A percentile compares a stretch with the other conserved stretches of the same genome.
Conservation (phyloP, 1,139 yeast genomes). For the Taiozyma onychis region DNA sequence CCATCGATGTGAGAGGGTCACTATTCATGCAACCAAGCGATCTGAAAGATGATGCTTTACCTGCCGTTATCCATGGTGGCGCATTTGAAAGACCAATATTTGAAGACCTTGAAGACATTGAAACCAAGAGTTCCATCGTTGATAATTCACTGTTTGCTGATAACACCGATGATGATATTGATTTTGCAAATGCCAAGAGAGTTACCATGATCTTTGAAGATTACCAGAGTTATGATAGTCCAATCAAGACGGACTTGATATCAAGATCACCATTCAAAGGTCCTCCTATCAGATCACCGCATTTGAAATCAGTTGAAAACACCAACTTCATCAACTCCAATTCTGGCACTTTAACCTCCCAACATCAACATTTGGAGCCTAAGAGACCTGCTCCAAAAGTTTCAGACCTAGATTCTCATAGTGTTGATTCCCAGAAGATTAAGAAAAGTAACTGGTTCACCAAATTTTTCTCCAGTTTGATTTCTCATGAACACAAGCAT, state of each 20-base stretch:
- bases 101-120: constrained; percentile 7
- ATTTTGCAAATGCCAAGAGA: constrained; percentile 19
- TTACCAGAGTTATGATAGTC: constrained; percentile 5
- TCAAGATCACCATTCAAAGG: background rate
- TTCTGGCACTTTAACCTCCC: constrained; percentile 10
- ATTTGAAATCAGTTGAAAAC: constrained; percentile 17
- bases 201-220: constrained; percentile 25
- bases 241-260: constrained; percentile 1
- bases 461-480: constrained; percentile 19
- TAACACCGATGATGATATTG: constrained; percentile 21
- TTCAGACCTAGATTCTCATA: constrained; percentile 22
- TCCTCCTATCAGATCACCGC: constrained; percentile 14
- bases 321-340: constrained; percentile 11
- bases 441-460: constrained; percentile 25
- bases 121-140: constrained; percentile 14
- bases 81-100: constrained; percentile 11
- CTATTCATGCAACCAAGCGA: constrained; percentile 19
- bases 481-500: constrained; percentile 7
- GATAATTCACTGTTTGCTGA: constrained; percentile 21
- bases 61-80: constrained; percentile 8
- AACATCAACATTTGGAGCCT: constrained; percentile 24
- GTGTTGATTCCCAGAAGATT: constrained; percentile 8
- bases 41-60: constrained; percentile 10
- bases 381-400: constrained; percentile 42
- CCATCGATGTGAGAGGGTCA: constrained; percentile 19